Evolutionary conservation across 1,139 yeast genomes (phyloP).

Genomic region (Kodamaea alishanica): DNA sequence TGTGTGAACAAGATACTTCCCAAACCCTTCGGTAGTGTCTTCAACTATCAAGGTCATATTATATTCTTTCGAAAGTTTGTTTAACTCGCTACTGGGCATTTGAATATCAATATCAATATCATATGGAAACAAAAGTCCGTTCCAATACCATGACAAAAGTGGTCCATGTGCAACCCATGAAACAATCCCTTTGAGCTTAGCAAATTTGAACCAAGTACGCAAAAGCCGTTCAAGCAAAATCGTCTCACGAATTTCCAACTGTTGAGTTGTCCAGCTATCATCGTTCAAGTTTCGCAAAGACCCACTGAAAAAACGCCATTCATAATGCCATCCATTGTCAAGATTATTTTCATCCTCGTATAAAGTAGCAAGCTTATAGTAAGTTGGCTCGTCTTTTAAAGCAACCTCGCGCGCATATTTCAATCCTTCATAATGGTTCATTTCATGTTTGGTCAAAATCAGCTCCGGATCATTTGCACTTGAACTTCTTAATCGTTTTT

Average conservation of each 20-base stretch:
- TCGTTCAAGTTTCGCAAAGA: slow-evolving; percentile 16
- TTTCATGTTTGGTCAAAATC: slow-evolving; percentile 15
- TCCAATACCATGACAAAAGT: slow-evolving; percentile 23
- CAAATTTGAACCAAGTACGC: slow-evolving; percentile 34
- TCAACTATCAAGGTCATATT: slow-evolving; percentile 23
- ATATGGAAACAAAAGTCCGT: slow-evolving; percentile 22
- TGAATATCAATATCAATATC: slow-evolving; percentile 21
- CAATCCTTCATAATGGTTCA: slow-evolving; percentile 25
- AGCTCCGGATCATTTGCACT: background rate
- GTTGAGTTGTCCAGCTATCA: slow-evolving; percentile 20
- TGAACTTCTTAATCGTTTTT: slow-evolving; percentile 11
- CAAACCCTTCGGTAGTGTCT: slow-evolving; percentile 25
- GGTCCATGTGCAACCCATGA: slow-evolving; percentile 23
- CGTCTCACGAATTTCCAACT: slow-evolving; percentile 15
- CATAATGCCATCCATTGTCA: slow-evolving; percentile 31
- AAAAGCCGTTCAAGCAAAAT: slow-evolving; percentile 31
- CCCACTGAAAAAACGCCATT: slow-evolving; percentile 21
- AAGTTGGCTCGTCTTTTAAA: slow-evolving; percentile 23
- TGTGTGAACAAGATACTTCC: slow-evolving; percentile 24
- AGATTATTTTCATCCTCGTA: slow-evolving; percentile 21
- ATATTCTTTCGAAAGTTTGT: slow-evolving; percentile 14
- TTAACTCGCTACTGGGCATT: slow-evolving; percentile 19
- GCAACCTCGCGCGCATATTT: slow-evolving; percentile 17
- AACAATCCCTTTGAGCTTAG: slow-evolving; percentile 33
- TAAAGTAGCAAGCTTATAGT: slow-evolving; percentile 35